A percentile compares a stretch with the other conserved stretches of the same genome.
These are phyloP conservation scores for Trypanosoma melophagium DNA, from an alignment of 208 protist species.

Conservation along the genomic window DNA sequence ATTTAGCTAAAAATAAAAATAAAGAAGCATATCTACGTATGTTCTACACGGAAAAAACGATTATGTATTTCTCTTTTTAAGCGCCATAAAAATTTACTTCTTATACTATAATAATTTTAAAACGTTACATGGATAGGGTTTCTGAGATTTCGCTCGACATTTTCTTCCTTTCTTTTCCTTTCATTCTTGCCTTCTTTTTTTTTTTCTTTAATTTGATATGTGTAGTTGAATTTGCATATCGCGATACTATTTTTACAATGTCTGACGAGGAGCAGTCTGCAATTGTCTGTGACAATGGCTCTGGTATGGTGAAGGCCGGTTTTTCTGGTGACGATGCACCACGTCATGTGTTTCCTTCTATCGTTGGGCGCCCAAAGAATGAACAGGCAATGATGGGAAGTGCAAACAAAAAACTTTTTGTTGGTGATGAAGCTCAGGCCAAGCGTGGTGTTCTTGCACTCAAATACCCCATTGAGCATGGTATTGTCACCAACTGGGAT, in stretches of 20 bases:
- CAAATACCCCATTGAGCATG: constrained; percentile 95
- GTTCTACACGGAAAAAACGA: too few relatives aligned
- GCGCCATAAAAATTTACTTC: too few relatives aligned
- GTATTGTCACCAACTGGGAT: constrained; percentile 98
- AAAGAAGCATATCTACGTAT: too few relatives aligned
- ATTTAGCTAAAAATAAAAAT: too few relatives aligned
- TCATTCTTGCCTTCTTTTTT: too few relatives aligned
- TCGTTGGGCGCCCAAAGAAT: constrained; percentile 95
- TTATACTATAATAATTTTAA: too few relatives aligned
- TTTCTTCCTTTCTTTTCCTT: too few relatives aligned
- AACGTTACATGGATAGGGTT: too few relatives aligned
- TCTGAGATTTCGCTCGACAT: too few relatives aligned
- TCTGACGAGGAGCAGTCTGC: constrained; percentile 64
- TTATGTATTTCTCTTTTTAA: too few relatives aligned
- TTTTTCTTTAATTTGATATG: background rate
- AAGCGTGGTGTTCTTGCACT: constrained; percentile 94
- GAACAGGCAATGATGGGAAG: constrained; percentile 94
- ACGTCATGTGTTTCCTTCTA: constrained; percentile 94
- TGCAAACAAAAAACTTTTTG: constrained; percentile 94
- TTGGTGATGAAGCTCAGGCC: constrained; percentile 94
- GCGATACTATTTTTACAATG: constrained; percentile 43
- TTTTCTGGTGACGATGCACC: constrained; percentile 98
- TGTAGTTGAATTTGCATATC: constrained; percentile 6
- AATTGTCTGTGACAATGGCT: constrained; percentile 88
- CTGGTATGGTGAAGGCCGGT: constrained; percentile 93